phyloP scores from a whole-genome alignment of 1,284 basidiomycete species.

The Ganoderma lucidum region DNA sequence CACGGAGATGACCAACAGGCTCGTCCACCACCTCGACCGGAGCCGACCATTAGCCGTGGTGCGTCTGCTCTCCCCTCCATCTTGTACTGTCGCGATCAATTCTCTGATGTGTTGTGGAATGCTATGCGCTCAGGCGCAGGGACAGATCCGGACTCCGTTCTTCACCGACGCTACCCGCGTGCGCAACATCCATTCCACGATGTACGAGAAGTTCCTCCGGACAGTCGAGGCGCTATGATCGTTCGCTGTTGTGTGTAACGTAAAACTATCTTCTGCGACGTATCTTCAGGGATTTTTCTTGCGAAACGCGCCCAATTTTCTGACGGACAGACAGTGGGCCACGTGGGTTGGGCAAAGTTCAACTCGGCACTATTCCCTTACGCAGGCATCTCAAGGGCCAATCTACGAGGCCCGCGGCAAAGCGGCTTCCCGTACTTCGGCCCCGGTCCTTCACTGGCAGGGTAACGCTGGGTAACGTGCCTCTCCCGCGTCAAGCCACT shows the following conservation, averaged over 20 bases:
- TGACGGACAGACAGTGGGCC: neutral
- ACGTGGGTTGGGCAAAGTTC: slow-evolving; percentile 6
- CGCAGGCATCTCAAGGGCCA: neutral
- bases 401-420: neutral
- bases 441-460: neutral
- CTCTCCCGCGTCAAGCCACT: neutral
- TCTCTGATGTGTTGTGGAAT: neutral
- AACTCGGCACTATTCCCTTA: neutral
- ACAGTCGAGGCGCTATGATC: slow-evolving; percentile 44
- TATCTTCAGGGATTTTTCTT: slow-evolving; percentile 1
- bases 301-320: neutral
- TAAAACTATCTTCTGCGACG: slow-evolving; percentile 12
- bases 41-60: slow-evolving; percentile 69
- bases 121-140: slow-evolving; percentile 41
- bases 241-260: slow-evolving; percentile 20
- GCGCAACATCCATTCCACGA: slow-evolving; percentile 59
- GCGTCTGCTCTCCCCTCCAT: slow-evolving; percentile 39
- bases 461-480: neutral
- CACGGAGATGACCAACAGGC: slow-evolving; percentile 73
- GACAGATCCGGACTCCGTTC: slow-evolving; percentile 50
- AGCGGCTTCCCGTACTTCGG: neutral
- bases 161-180: slow-evolving; percentile 59
- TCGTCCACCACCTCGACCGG: slow-evolving; percentile 68
- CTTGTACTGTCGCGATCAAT: neutral
- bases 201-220: slow-evolving; percentile 54